A percentile compares a stretch with the other conserved stretches of the same genome.
Conservation (phyloP, 73 alveolate genomes). For the Blepharisma stoltei region DNA sequence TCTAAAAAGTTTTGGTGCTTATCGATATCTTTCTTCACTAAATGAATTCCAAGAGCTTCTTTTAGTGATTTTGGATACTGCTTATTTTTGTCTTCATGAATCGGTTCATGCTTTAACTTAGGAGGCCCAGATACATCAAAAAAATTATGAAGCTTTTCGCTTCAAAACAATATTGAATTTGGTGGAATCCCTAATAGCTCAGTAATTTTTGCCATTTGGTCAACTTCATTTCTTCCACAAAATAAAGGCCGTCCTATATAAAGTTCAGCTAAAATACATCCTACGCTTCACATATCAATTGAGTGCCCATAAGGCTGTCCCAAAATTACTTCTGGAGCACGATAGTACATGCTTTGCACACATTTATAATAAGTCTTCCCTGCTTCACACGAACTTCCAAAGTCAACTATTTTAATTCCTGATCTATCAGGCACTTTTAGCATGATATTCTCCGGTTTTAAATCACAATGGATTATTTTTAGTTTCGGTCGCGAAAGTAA, state of each 20-base stretch:
- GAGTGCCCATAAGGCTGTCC: background rate
- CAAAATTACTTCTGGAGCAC: background rate
- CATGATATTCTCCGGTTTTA: conserved; percentile 62
- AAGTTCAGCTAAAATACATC: conserved; percentile 57
- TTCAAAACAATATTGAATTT: background rate
- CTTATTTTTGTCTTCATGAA: too few species aligned
- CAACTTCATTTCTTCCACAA: conserved; percentile 39
- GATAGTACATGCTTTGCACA: background rate
- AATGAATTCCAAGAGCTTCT: too few species aligned
- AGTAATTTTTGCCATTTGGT: conserved; percentile 39
- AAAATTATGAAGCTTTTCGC: too few species aligned
- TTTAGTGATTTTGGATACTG: too few species aligned
- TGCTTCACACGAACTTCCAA: background rate
- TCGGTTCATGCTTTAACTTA: too few species aligned
- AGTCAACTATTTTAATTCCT: background rate
- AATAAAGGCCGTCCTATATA: conserved; percentile 34
- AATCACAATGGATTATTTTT: conserved; percentile 48
- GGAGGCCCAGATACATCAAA: too few species aligned
- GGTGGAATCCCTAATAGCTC: conserved; percentile 48
- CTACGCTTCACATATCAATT: conserved; percentile 60
- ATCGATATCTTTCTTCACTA: too few species aligned
- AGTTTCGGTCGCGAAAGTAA: conserved; percentile 42
- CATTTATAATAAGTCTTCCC: background rate
- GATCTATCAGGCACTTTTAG: conserved; percentile 4
- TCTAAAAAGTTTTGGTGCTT: too few species aligned